Base-by-base conservation (phyloP, 177 flowering plant species). In the Tripterygium wilfordii region DNA sequence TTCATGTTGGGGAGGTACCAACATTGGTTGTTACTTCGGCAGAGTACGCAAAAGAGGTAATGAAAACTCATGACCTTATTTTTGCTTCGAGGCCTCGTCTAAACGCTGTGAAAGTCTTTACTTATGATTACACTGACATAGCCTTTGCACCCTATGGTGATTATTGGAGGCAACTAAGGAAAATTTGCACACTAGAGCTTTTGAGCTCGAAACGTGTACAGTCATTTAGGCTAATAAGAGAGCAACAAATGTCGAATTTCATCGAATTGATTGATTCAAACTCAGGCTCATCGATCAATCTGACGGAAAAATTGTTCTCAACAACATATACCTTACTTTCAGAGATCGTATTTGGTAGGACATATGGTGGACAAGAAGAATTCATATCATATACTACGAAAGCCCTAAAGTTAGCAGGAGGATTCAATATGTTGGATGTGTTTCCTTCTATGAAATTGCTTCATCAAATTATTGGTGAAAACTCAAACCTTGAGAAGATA, bases 321-420 rank as follows among this genome's bases (percentile, higher is more conserved):
- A 3, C 44, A 25, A 45, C 49, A 0, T 52, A 45, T 45, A 40
- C 27, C 2, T 22, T 66, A 1, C 53, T 53, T 32, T 25, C 64
- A 1, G 51, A 62, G 33, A 64, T 62, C 1, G 68, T 68, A 1
- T 63, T 77, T 37, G 82, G 76, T 0, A 59, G 55, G 35, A 63
- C 52, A 51, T 48, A 54, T 47, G 48, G 48, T 25, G 67, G 58
- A 1, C 65, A 49, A 12, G 62, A 56, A 20, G 35, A 25, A 9
- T 64, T 71, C 36, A 8, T 48, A 7, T 40, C 60, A 8, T 6
- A 38, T 15, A 30, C 51, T 1, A 6, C 16, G 10, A 61, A 65
- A 56, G 29, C 10, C 17, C 1, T 41, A 4, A 19, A 27, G 21
- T 13, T 56, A 5, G 28, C 61, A 0, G 63, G 55, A 13, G 75